These are phyloP conservation scores for Suillus sp. DNA, from an alignment of 768 basidiomycete species.

Conservation along the genomic window DNA sequence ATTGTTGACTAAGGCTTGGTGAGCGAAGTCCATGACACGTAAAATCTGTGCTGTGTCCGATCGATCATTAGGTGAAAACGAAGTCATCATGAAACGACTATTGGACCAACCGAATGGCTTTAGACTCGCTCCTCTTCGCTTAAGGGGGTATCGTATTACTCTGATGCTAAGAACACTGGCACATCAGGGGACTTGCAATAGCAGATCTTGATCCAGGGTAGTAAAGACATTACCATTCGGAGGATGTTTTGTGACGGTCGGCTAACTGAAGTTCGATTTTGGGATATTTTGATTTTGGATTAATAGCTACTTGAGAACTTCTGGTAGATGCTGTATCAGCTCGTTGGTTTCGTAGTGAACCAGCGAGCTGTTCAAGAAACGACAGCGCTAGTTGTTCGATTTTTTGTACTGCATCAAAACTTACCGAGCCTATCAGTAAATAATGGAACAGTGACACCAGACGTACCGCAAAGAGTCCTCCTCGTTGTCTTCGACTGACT, in stretches of 20 bases:
- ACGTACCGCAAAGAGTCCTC: constrained; percentile 18
- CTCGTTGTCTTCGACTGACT: constrained; percentile 19
- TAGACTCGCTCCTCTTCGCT: constrained; percentile 38
- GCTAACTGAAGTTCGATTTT: constrained; percentile 39
- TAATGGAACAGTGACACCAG: not conserved
- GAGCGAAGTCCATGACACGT: constrained; percentile 64
- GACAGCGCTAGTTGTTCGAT: constrained; percentile 34
- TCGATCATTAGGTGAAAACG: constrained; percentile 2
- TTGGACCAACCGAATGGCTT: constrained; percentile 42
- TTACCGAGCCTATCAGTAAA: constrained; percentile 13
- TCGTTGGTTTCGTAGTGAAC: constrained; percentile 16
- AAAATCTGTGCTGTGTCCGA: constrained; percentile 62
- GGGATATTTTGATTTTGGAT: constrained; percentile 9
- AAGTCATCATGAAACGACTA: not conserved
- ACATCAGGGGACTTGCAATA: not conserved
- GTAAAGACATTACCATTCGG: constrained; percentile 31
- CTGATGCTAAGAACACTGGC: constrained; percentile 13
- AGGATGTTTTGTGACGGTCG: constrained; percentile 36
- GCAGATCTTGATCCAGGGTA: not conserved
- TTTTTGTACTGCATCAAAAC: constrained; percentile 24
- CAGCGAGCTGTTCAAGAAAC: constrained; percentile 36
- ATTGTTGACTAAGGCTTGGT: constrained; percentile 59
- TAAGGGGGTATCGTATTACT: constrained; percentile 40
- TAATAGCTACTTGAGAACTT: constrained; percentile 10
- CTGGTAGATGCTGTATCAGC: not conserved